phyloP scores from a whole-genome alignment of 768 basidiomycete genomes.

The Ephemerocybe angulata region DNA sequence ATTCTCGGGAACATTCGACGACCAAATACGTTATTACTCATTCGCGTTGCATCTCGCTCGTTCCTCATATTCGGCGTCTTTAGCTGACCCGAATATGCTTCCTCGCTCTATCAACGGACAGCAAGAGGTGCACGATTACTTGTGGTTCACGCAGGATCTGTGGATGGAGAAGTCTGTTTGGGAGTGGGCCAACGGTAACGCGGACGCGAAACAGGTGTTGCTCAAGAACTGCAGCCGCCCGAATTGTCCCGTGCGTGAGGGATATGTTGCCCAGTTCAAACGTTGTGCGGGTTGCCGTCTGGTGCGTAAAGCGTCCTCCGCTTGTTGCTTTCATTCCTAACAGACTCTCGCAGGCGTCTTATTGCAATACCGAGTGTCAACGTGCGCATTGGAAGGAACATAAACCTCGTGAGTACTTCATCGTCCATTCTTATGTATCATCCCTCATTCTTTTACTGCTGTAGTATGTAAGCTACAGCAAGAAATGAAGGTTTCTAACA shows the following conservation, averaged over 20 bases:
- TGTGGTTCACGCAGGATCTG: conserved; percentile 41
- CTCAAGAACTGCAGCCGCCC: conserved; percentile 32
- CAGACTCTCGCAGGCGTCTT: conserved; percentile 7
- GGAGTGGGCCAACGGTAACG: conserved; percentile 39
- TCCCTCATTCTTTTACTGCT: too few relatives aligned
- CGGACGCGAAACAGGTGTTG: conserved; percentile 27
- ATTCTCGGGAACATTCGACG: conserved; percentile 34
- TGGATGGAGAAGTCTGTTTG: conserved; percentile 42
- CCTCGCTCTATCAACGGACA: conserved; percentile 31
- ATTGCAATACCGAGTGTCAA: conserved; percentile 14
- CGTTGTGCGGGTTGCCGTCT: conserved; percentile 35
- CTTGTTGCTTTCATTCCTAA: not conserved
- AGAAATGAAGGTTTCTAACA: not conserved
- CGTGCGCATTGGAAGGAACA: conserved; percentile 14
- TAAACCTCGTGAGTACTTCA: conserved; percentile 16
- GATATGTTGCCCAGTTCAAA: conserved; percentile 33
- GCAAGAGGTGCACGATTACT: conserved; percentile 45
- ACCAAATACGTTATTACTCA: conserved; percentile 38
- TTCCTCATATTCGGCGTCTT: too few relatives aligned
- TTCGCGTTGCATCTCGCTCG: too few relatives aligned
- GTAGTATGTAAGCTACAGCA: not conserved
- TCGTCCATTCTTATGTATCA: too few relatives aligned
- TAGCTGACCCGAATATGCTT: conserved; percentile 28
- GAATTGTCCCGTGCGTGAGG: conserved; percentile 30
- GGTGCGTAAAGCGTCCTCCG: conserved; percentile 11